A percentile compares a stretch with the other conserved stretches of the same genome.
Evolutionary conservation across 192 early-diverging fungal genomes (phyloP).

Genomic region (Coemansia sp.): DNA sequence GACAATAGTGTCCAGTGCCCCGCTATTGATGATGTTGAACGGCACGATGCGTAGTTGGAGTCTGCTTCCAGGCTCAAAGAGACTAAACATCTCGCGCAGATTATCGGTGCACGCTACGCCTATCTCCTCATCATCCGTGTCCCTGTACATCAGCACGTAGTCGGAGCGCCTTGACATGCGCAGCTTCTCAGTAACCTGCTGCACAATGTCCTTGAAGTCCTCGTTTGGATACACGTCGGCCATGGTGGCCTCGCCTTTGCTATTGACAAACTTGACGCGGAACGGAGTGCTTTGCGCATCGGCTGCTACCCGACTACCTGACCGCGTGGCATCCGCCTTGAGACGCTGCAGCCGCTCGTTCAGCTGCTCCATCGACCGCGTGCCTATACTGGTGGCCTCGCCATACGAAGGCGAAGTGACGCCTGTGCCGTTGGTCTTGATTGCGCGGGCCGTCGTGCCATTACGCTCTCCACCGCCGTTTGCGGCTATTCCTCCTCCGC

Average conservation of each 20-base stretch:
- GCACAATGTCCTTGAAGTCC: constrained; percentile 38
- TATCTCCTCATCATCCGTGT: constrained; percentile 52
- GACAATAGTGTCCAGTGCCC: constrained; percentile 38
- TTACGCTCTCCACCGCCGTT: neutral
- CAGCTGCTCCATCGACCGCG: constrained; percentile 18
- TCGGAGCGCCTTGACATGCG: constrained; percentile 30
- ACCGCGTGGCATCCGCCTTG: constrained; percentile 12
- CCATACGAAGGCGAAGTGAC: constrained; percentile 12
- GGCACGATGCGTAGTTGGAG: constrained; percentile 46
- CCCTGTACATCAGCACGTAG: constrained; percentile 49
- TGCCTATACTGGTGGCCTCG: constrained; percentile 3
- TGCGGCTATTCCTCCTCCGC: neutral
- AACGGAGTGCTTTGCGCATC: constrained; percentile 15
- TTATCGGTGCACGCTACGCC: constrained; percentile 51
- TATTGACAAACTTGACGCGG: constrained; percentile 49
- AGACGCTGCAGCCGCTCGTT: constrained; percentile 30
- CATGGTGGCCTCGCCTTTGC: constrained; percentile 40
- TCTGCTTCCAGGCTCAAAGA: constrained; percentile 48
- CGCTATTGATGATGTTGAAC: constrained; percentile 41
- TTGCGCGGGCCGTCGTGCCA: constrained; percentile 8
- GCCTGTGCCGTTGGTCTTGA: constrained; percentile 4
- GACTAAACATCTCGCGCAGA: constrained; percentile 46
- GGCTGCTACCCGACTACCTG: neutral
- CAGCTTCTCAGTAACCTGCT: constrained; percentile 39
- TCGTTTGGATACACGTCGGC: constrained; percentile 41